phyloP scores from a whole-genome alignment of 75 land plant species.

The Cupressus sempervirens region DNA sequence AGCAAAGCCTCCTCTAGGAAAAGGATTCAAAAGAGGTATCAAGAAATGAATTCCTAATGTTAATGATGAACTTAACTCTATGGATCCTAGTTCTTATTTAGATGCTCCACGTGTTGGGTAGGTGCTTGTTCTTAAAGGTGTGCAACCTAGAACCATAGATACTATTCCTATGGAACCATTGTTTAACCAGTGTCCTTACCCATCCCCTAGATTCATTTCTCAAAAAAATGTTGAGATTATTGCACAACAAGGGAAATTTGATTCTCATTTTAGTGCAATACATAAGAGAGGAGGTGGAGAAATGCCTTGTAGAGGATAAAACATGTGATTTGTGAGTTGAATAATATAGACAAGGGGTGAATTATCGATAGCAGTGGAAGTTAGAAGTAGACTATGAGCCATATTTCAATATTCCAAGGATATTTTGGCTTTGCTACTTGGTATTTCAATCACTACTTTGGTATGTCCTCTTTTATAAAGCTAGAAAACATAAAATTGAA shows the following conservation, averaged over 20 bases:
- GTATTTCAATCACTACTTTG: no score
- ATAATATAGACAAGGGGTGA: no score
- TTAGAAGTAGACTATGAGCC: no score
- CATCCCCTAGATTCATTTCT: conserved; percentile 95
- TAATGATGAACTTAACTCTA: conserved; percentile 92
- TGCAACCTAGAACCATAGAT: conserved; percentile 98
- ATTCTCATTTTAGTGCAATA: conserved; percentile 52
- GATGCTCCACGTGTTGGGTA: conserved; percentile 99
- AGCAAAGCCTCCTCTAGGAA: conserved; percentile 65
- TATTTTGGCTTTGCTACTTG: no score
- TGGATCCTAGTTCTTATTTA: conserved; percentile 99
- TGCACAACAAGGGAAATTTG: conserved; percentile 58
- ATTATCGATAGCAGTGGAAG: no score
- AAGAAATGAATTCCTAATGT: conserved; percentile 56
- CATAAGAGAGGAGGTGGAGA: conserved; percentile 98
- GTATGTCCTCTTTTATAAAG: no score
- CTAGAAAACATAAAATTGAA: no score
- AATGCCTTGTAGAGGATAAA: no score
- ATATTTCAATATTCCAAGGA: no score
- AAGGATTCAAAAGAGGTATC: conserved; percentile 51
- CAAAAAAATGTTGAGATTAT: conserved; percentile 92
- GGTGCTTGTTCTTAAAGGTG: conserved; percentile 98
- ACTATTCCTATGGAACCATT: conserved; percentile 98
- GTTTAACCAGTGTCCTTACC: conserved; percentile 98
- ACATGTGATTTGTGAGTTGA: no score